Evolutionary conservation across 306 rosid species (phyloP), one percentile per base, ranked within the genome.

Genomic region (Cucumis hystrix): DNA sequence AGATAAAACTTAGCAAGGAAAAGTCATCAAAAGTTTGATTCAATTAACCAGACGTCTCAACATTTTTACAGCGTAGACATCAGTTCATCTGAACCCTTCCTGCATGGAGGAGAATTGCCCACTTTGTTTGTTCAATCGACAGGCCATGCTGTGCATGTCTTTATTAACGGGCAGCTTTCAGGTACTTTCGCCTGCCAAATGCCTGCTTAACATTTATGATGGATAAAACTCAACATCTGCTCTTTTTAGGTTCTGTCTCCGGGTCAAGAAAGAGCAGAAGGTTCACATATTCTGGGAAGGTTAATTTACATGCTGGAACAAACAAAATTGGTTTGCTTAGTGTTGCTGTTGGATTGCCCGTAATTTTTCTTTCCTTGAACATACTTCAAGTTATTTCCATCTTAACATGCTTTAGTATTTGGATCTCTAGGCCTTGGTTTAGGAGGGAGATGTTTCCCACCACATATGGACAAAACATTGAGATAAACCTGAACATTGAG

Each of bases 341-440:
- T 59, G 90, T 95, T 73, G 98, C 98, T 56, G 92, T 95, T 79
- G 98, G 98, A 64, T 89, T 95, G 81, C 98, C 92, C n/a, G 98
- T 95, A 75, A 76, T 90, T 83, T 67, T 66, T 69, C 57, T 57
- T 75, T 39, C 35, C 10, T 74, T 79, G 13, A 71, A 16, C 30
- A 78, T 28, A 86, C 78, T 74, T 18, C 23, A 51, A 78, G 25
- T 59, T 28, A 28, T 28, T 5, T 45, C 74, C 37, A 37, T 68
- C 56, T 68, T 43, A 40, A 68, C 35, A 35, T 25, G 17, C 41
- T 62, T 47, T 28, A 30, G 68, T n/a, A 62, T 62, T 30, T 30
- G 17, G 40, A 61, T 61, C 40, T 16, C 61, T 58, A 39, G 71
- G 78, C 55, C 14, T 68, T 56, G 61, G 12, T n/a, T 17, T 47